phyloP scores from a whole-genome alignment of 1,284 basidiomycete species.

The Sporisorium iseilematis-ciliati region DNA sequence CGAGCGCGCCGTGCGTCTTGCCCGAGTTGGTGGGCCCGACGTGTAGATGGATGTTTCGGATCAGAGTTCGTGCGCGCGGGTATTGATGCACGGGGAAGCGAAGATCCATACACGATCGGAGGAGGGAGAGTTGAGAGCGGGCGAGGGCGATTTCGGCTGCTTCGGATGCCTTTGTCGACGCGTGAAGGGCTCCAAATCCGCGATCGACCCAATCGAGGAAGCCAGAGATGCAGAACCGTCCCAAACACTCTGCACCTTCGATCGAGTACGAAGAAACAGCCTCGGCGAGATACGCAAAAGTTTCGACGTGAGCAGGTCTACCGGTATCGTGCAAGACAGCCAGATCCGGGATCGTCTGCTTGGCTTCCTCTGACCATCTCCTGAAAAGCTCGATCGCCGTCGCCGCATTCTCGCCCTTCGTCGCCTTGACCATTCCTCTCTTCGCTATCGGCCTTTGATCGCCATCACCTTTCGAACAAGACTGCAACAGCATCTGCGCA shows the following conservation, averaged over 20 bases:
- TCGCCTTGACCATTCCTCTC: not conserved
- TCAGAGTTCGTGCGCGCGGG: constrained; percentile 72
- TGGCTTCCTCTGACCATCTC: constrained; percentile 23
- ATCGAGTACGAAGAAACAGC: constrained; percentile 23
- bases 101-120: constrained; percentile 51
- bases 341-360: constrained; percentile 14
- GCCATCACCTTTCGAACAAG: not conserved
- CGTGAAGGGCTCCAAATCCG: constrained; percentile 5
- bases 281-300: constrained; percentile 21
- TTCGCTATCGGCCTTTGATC: not conserved
- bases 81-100: constrained; percentile 67
- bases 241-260: constrained; percentile 41
- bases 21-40: constrained; percentile 98
- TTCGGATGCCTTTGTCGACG: not conserved
- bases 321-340: constrained; percentile 21
- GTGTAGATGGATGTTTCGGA: constrained; percentile 89
- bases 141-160: constrained; percentile 21
- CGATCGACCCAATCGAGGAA: constrained; percentile 49
- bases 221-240: constrained; percentile 28
- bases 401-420: not conserved
- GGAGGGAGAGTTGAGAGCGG: constrained; percentile 41
- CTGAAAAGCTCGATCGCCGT: constrained; percentile 23
- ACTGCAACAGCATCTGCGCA: constrained; percentile 16
- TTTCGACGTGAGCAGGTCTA: not conserved
- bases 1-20: constrained; percentile 92